A percentile compares a stretch with the other conserved stretches of the same genome.
Evolutionary conservation across 2,329 filamentous ascomycete species (phyloP).

Genomic region (Ceratocystis cubensis): DNA sequence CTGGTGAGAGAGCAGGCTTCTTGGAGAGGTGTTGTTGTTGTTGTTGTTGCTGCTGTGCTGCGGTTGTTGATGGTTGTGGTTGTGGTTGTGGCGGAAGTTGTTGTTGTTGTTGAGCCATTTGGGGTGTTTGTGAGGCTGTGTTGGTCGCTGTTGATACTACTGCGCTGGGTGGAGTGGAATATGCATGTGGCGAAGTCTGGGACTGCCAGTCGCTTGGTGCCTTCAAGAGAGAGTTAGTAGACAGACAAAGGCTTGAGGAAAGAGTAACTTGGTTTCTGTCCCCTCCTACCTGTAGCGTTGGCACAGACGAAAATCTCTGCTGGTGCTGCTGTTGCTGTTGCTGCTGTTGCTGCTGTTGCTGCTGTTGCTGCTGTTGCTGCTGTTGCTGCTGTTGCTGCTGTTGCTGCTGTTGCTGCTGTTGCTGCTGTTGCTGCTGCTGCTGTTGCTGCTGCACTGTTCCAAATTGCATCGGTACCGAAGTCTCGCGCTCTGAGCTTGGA

Average conservation of each 20-base stretch:
- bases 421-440: not conserved
- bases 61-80: not conserved
- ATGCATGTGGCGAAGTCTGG: constrained; percentile 1
- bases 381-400: too few relatives aligned
- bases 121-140: not conserved
- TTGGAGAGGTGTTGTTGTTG: constrained; percentile 15
- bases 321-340: not conserved
- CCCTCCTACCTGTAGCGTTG: not conserved
- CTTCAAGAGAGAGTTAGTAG: not conserved
- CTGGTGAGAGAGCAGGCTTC: constrained; percentile 34
- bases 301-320: constrained; percentile 17
- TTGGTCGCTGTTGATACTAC: not conserved
- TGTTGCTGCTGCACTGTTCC: constrained; percentile 17
- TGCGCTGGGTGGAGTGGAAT: not conserved
- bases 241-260: not conserved
- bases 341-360: not conserved
- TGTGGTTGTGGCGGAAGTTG: constrained; percentile 4
- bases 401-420: not conserved
- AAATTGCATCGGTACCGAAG: constrained; percentile 21
- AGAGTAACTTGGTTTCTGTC: not conserved
- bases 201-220: not conserved
- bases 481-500: constrained; percentile 23
- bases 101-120: constrained; percentile 1
- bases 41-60: constrained; percentile 5
- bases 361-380: not conserved